Base-by-base conservation (phyloP, 2,329 filamentous ascomycete genomes). In the Fusarium mangiferae region DNA sequence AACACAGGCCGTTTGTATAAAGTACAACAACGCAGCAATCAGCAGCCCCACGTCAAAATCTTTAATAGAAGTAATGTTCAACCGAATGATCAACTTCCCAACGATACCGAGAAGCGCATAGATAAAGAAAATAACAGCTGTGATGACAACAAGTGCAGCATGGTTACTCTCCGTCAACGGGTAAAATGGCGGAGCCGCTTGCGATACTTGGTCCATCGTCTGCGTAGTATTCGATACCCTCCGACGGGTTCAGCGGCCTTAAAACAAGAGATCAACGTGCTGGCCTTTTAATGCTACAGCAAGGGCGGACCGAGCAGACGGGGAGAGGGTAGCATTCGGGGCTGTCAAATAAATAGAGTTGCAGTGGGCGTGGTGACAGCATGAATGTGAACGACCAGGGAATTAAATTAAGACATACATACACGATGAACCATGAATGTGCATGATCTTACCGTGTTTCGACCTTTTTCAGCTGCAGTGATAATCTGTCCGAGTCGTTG, bases 21-120 rank as follows among this genome's bases (percentile, higher is more conserved):
- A 68, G 22, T 76, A 77, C 7, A 77, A 22, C 2, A 70, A 12
- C 1, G 66, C 52, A 1, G 66, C 56, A 12, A 38, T 52, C 5
- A 77, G 15, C 7, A 77, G 9, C 1, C 63, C 57, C 6, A 69
- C 24, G 44, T 77, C 75, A 30, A 70, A 77, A 12, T 76, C 75
- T 39, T 72, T 66, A 56, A 78, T 62, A 4, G 75, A 77, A 18
- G 74, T 75, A 9, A 77, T 73, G 26, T 77, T 77, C 30, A 77
- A 44, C 12, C 75, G 75, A 26, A 77, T 77, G 20, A 77, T 63
- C 15, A 78, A 22, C 51, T 77, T 77, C 2, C 67, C 69, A 9
- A 75, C 12, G 3, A 75, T 74, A 5, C 72, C 75, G 3, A 77
- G 49, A 14, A 77, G 24, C 12, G 75, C 72, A 30, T 77, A 77